A percentile compares a stretch with the other conserved stretches of the same genome.
Conservation (phyloP, 1,284 basidiomycete genomes). For the Apiotrichum montevideense region DNA sequence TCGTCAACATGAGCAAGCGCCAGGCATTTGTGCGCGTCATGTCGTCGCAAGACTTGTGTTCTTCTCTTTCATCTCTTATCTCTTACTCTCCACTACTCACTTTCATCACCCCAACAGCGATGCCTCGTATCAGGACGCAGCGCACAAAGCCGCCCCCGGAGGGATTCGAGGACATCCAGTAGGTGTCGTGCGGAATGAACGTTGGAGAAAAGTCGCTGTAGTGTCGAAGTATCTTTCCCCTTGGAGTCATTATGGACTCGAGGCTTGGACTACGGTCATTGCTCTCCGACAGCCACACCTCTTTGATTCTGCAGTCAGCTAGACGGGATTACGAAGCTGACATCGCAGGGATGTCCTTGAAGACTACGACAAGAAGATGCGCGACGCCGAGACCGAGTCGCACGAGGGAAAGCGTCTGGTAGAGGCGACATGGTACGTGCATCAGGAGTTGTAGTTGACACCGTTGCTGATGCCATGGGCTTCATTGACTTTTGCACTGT, state of each 20-base stretch:
- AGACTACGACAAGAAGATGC: constrained; percentile 93
- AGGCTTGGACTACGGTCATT: no score
- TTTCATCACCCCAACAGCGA: constrained; percentile 38
- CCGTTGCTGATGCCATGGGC: neutral
- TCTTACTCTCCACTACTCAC: no score
- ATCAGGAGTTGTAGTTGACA: no score
- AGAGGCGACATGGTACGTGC: constrained; percentile 76
- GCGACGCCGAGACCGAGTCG: constrained; percentile 93
- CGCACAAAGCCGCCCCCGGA: constrained; percentile 94
- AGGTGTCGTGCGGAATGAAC: constrained; percentile 8
- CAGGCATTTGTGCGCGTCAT: no score
- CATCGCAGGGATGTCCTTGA: constrained; percentile 75
- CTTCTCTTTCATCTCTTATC: no score
- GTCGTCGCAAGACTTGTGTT: no score
- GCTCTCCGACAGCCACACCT: no score
- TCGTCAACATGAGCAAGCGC: no score
- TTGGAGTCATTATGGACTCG: no score
- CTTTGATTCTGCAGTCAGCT: no score
- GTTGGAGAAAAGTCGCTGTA: neutral
- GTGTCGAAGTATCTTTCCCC: neutral
- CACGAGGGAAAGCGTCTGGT: constrained; percentile 97
- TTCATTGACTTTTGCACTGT: neutral
- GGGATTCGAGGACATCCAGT: constrained; percentile 93
- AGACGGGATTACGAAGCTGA: constrained; percentile 50
- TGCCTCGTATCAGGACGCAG: constrained; percentile 93